phyloP scores from a whole-genome alignment of 768 basidiomycete genomes.

The Pisolithus microcarpus region DNA sequence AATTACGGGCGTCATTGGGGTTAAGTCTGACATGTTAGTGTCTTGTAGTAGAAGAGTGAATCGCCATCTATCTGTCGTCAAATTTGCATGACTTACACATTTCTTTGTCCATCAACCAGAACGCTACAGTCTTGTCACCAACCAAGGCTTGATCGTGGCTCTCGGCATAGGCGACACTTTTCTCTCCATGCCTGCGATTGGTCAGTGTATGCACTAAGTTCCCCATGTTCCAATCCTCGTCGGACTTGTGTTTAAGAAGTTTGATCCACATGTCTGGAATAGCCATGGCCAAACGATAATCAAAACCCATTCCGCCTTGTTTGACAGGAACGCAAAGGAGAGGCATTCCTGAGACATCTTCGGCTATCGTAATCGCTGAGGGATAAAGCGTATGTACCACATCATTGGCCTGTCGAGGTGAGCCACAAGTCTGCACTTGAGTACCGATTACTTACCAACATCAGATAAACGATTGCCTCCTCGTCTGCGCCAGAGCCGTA shows the following conservation, averaged over 20 bases:
- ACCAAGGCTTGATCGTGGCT: slow-evolving; percentile 98
- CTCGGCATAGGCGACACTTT: slow-evolving; percentile 89
- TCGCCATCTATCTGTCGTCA: background rate
- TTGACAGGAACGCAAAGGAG: slow-evolving; percentile 74
- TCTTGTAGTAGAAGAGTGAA: slow-evolving; percentile 37
- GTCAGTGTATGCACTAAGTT: slow-evolving; percentile 85
- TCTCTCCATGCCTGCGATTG: slow-evolving; percentile 85
- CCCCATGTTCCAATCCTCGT: slow-evolving; percentile 83
- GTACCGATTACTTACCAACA: slow-evolving; percentile 63
- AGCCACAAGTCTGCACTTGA: background rate
- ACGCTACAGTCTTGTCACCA: slow-evolving; percentile 97
- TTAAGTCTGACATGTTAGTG: slow-evolving; percentile 88
- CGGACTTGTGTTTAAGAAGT: slow-evolving; percentile 83
- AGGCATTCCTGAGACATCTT: slow-evolving; percentile 99
- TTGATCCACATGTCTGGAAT: slow-evolving; percentile 99
- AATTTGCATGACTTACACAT: slow-evolving; percentile 67
- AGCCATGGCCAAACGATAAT: slow-evolving; percentile 97
- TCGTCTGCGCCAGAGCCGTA: slow-evolving; percentile 81
- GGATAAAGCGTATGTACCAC: slow-evolving; percentile 80
- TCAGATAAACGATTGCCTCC: slow-evolving; percentile 91
- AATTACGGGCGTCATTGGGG: slow-evolving; percentile 75
- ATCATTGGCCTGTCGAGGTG: slow-evolving; percentile 75
- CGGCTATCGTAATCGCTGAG: slow-evolving; percentile 81
- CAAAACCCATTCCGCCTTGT: slow-evolving; percentile 91
- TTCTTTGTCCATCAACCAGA: slow-evolving; percentile 99